Base-by-base conservation (phyloP, 306 rosid genomes). In the Lablab purpureus region DNA sequence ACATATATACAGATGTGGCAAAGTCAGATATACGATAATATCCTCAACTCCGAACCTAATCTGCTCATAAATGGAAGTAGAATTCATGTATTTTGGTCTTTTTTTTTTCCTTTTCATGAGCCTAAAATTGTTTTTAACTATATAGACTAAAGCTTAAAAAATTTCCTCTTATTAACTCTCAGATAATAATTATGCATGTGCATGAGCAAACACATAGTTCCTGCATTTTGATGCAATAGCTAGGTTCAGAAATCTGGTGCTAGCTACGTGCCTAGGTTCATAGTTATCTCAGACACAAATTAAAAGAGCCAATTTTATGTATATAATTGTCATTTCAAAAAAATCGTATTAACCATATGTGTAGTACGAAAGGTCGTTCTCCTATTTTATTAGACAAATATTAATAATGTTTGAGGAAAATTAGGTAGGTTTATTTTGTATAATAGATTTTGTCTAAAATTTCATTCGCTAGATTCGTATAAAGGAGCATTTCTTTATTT, bases 41-140 rank as follows among this genome's bases (percentile, higher is more conserved):
- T 37, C 15, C 32, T 46, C 77, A 74, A 45, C 68, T 80, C 40
- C 13, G 60, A 84, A 79, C 74, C 76, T 84, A 74, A 50, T 64
- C 30, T 49, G 22, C 15, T 50, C 65, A 62, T 0, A 60, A 60
- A 25, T 71, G n/a, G 34, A 62, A 12, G 1, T 34, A 22, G 23
- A 73, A 21, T 22, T 79, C 12, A 62, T 71, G 19, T 34, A 60
- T 59, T 60, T 14, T 13, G 64, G 4, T 55, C 37, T 17, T 18
- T n/a, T 32, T 64, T 0, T 32, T 32, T n/a, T n/a, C n/a, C 17
- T 1, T 34, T 7, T 5, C 0, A 7, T 3, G 0, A 30, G 17
- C 3, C 23, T 63, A 63, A 30, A 30, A 27, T 14, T 28, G n/a
- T n/a, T 19, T 65, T 30, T 7, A 30, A n/a, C 27, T 3, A 8